Evolutionary conservation across 2,329 filamentous ascomycete genomes (phyloP).

Genomic region (Periconia digitata): DNA sequence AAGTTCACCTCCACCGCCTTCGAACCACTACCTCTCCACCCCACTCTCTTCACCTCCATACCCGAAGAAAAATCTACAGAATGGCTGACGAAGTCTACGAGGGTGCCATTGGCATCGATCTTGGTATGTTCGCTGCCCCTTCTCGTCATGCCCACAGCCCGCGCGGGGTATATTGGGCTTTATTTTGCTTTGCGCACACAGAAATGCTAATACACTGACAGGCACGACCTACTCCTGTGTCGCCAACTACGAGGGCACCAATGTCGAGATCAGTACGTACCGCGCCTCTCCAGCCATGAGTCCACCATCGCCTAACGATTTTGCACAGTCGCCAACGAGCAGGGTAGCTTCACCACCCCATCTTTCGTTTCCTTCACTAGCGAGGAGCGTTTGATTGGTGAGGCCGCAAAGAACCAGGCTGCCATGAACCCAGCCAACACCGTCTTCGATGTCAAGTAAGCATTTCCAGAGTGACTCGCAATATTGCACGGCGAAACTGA

Average conservation of each 20-base stretch:
- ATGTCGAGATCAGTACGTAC: conserved; percentile 92
- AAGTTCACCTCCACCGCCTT: conserved; percentile 27
- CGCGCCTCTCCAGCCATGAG: conserved; percentile 4
- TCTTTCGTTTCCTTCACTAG: conserved; percentile 99
- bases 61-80: conserved; percentile 47
- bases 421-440: conserved; percentile 99
- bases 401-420: conserved; percentile 99
- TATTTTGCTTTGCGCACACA: conserved; percentile 1
- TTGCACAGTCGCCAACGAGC: conserved; percentile 86
- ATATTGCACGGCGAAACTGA: conserved; percentile 27
- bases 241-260: conserved; percentile 98
- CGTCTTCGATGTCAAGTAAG: conserved; percentile 98
- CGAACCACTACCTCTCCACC: conserved; percentile 31
- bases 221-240: conserved; percentile 99
- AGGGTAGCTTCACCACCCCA: conserved; percentile 98
- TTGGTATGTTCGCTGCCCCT: conserved; percentile 68
- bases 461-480: conserved; percentile 21
- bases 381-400: conserved; percentile 98
- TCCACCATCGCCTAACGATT: conserved; percentile 20
- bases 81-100: conserved; percentile 99
- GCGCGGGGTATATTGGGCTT: background rate
- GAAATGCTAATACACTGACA: conserved; percentile 48
- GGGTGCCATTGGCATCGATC: conserved; percentile 99
- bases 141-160: conserved; percentile 21
- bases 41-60: conserved; percentile 30